Percentiles rank a stretch among this genome's conserved stretches.
Evolutionary conservation across 148 eudicot species (phyloP).

Genomic region (Drosera capensis): DNA sequence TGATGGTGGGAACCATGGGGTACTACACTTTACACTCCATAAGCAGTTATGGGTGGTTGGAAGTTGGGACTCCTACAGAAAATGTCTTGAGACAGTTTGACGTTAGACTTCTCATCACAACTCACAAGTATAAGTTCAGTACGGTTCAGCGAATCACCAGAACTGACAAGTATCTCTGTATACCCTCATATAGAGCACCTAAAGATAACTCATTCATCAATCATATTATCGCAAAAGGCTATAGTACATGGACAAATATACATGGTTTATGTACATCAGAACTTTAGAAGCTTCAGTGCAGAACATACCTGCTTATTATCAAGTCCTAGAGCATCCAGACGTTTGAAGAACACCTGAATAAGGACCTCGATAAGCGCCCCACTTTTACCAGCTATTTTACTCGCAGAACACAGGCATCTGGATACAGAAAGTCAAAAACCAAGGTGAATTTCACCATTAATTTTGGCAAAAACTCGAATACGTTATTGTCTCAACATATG

Average conservation of each 20-base stretch:
- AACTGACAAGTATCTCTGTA: too few relatives aligned
- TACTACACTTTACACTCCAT: too few relatives aligned
- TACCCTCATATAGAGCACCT: too few relatives aligned
- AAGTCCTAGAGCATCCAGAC: slow-evolving; percentile 63
- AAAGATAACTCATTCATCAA: too few relatives aligned
- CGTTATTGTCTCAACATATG: background rate
- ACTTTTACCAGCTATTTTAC: slow-evolving; percentile 77
- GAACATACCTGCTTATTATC: slow-evolving; percentile 69
- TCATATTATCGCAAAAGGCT: too few relatives aligned
- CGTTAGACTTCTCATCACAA: too few relatives aligned
- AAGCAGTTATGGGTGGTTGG: too few relatives aligned
- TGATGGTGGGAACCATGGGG: too few relatives aligned
- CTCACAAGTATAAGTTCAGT: too few relatives aligned
- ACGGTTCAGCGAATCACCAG: too few relatives aligned
- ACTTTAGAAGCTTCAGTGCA: background rate
- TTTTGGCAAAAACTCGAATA: background rate
- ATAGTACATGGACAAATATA: background rate
- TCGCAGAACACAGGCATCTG: slow-evolving; percentile 89
- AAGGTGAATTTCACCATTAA: background rate
- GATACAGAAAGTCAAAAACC: slow-evolving; percentile 6
- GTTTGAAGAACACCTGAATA: slow-evolving; percentile 67
- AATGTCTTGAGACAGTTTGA: too few relatives aligned
- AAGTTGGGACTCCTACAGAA: too few relatives aligned
- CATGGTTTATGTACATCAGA: background rate
- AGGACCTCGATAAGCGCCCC: slow-evolving; percentile 60